These are phyloP conservation scores for Aspergillus puulaauensis DNA, from an alignment of 2,329 filamentous ascomycete genomes.

Conservation along the genomic window DNA sequence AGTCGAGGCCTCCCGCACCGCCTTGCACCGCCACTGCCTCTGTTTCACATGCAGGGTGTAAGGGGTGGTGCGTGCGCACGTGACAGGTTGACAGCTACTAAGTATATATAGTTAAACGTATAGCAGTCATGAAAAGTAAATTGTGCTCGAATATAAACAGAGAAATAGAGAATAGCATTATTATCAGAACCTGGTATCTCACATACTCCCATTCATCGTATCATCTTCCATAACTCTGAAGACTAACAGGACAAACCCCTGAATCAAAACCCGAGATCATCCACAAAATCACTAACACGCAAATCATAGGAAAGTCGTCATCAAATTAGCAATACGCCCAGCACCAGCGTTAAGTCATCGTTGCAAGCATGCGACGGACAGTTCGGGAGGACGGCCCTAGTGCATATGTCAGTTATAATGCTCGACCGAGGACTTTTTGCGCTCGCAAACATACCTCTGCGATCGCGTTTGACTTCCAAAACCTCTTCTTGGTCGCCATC, in stretches of 20 bases:
- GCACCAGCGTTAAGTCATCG: constrained; percentile 55
- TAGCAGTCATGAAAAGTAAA: background rate
- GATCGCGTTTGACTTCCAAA: constrained; percentile 73
- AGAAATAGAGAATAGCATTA: background rate
- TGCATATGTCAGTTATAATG: background rate
- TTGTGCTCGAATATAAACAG: background rate
- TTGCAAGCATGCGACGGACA: constrained; percentile 69
- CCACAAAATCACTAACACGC: background rate
- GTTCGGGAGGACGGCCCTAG: constrained; percentile 64
- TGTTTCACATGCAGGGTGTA: constrained; percentile 13
- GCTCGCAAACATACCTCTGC: constrained; percentile 70
- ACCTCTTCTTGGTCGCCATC: constrained; percentile 52
- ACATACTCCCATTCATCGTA: constrained; percentile 1
- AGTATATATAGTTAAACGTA: background rate
- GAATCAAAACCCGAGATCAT: background rate
- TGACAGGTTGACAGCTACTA: background rate
- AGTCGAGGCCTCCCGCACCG: constrained; percentile 10
- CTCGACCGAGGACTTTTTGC: background rate
- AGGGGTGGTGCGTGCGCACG: background rate
- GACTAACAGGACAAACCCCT: background rate
- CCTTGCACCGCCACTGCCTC: constrained; percentile 31
- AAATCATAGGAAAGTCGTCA: background rate
- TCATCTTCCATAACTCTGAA: background rate
- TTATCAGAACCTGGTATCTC: background rate
- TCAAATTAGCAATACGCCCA: background rate